These are phyloP conservation scores for Geranomyces variabilis DNA, from an alignment of 192 early-diverging fungal species.

Conservation along the genomic window DNA sequence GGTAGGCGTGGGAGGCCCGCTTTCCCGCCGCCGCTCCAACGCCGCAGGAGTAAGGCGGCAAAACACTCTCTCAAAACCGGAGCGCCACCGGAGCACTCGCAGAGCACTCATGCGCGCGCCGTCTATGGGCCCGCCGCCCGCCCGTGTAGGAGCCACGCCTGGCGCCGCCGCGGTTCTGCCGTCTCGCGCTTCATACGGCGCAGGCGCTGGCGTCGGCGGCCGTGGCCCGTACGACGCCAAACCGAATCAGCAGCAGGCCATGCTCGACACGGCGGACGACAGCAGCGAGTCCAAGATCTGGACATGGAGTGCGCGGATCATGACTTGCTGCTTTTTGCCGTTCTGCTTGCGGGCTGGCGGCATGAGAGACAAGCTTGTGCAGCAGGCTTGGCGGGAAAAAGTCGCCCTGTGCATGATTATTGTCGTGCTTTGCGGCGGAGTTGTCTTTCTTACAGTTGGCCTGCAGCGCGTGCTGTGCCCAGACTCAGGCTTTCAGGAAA, in stretches of 20 bases:
- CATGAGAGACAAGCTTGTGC: conserved; percentile 35
- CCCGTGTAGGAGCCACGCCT: conserved; percentile 27
- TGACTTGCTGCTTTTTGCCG: conserved; percentile 44
- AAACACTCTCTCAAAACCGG: conserved; percentile 28
- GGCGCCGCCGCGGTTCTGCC: neutral
- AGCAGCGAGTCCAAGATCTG: conserved; percentile 17
- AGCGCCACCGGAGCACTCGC: conserved; percentile 33
- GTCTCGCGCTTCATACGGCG: too few relatives aligned
- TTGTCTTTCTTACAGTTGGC: conserved; percentile 54
- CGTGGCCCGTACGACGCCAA: neutral
- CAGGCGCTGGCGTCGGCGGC: too few relatives aligned
- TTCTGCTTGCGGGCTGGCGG: conserved; percentile 26
- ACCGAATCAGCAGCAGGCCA: neutral
- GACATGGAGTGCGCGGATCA: conserved; percentile 31
- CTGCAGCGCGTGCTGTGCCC: conserved; percentile 33
- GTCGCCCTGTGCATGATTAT: conserved; percentile 55
- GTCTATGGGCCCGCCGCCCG: conserved; percentile 31
- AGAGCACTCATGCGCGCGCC: conserved; percentile 24
- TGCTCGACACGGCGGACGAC: neutral
- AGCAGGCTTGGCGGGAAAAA: conserved; percentile 55
- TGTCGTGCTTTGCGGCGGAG: conserved; percentile 38
- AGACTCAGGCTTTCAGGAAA: neutral
- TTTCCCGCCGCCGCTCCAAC: conserved; percentile 8
- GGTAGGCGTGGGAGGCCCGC: neutral
- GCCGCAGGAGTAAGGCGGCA: neutral